Evolutionary conservation across 176 grass and related monocot species (phyloP), one percentile per base, ranked within the genome.

Genomic region (Tillandsia leiboldiana): DNA sequence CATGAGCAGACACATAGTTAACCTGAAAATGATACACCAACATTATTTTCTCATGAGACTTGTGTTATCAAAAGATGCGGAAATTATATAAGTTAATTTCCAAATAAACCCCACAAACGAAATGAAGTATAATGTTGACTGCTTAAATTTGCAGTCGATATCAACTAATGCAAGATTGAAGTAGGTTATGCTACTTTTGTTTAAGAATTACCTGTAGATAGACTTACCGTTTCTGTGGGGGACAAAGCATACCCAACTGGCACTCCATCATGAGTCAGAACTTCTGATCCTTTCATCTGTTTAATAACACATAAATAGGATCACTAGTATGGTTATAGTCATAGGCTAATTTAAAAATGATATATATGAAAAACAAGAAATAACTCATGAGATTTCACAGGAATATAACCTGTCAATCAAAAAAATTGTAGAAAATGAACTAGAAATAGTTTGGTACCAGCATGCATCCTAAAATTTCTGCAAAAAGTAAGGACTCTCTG

Each of bases 1-100:
- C 92, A 89, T 96, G 92, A 66, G 92, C 92, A 80, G 92, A 96
- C 72, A 84, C 88, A 82, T 96, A 91, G 72, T 91, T 96, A 61
- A 96, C 85, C 92, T 96, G 85, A 72, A 83, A 84, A 50, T 2
- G 10, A 71, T 5, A 75, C 28, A 82, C 65, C 20, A 87, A 26
- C 4, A 0, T 63, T 73, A 0, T 59, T 8, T 59, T 28, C 42
- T 48, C 13, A 66, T 8, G 13, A 28, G 10, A 48, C 3, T 27
- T 65, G 23, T 12, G 26, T 66, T 47, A 66, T 66, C 64, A 66
- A 66, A 28, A 23, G 2, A 66, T 47, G 64, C 1, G 14, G n/a
- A 15, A 14, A 66, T 12, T 28, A 14, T n/a, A 27, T 66, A 66
- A 8, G 50, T 23, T 11, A 73, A 12, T 17, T 8, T 59, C 20